Evolutionary conservation across 2,329 filamentous ascomycete species (phyloP).

Genomic region (Stagonosporopsis rhizophila): DNA sequence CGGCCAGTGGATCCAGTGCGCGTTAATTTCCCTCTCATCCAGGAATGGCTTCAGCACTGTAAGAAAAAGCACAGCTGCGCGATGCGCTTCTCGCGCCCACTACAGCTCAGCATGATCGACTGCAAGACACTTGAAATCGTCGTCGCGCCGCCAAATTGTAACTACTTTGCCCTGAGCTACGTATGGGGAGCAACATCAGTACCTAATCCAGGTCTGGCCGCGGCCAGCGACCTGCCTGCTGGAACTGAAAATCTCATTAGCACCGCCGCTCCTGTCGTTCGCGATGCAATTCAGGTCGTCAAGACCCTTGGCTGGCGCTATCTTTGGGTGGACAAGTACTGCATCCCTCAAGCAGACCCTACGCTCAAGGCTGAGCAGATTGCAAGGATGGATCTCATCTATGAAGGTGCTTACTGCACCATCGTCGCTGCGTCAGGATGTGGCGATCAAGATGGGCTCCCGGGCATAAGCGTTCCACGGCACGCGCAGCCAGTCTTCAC

Average conservation of each 20-base stretch:
- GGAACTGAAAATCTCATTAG: not conserved
- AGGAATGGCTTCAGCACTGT: constrained; percentile 1
- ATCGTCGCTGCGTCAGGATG: constrained; percentile 17
- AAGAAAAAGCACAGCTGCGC: constrained; percentile 3
- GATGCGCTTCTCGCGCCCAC: constrained; percentile 1
- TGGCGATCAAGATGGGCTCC: constrained; percentile 7
- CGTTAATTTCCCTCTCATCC: not conserved
- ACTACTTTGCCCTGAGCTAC: constrained; percentile 6
- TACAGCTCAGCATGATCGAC: constrained; percentile 1
- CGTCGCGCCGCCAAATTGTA: not conserved
- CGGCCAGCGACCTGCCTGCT: not conserved
- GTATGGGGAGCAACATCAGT: not conserved
- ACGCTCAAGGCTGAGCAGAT: constrained; percentile 14
- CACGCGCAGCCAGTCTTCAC: not conserved
- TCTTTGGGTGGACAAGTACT: constrained; percentile 22
- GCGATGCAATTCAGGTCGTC: not conserved
- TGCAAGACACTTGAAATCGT: constrained; percentile 4
- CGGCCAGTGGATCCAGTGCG: not conserved
- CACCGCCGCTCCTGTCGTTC: not conserved
- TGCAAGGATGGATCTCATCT: constrained; percentile 11
- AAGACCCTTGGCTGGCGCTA: constrained; percentile 5
- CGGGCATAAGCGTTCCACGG: constrained; percentile 8
- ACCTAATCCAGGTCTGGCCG: not conserved
- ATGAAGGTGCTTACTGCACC: constrained; percentile 10
- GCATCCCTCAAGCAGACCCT: constrained; percentile 13